These are phyloP conservation scores for Cryptococcus sp. DNA, from an alignment of 1,284 basidiomycete species.

Conservation along the genomic window DNA sequence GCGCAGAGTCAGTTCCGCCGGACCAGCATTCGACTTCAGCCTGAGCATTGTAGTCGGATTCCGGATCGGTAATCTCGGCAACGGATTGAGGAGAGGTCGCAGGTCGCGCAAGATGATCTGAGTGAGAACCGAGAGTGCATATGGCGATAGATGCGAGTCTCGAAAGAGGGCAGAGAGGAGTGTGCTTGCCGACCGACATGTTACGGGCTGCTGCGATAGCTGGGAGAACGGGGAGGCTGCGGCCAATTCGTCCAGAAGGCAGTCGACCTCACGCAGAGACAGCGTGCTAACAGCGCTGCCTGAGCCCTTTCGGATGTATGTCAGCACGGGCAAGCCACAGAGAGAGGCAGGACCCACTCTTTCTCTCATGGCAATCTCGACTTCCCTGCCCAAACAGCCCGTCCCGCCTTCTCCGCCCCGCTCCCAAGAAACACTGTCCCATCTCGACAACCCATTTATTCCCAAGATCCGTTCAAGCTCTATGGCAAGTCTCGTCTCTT, in stretches of 20 bases:
- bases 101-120: conserved; percentile 85
- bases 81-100: conserved; percentile 70
- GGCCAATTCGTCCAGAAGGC: conserved; percentile 71
- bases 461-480: conserved; percentile 61
- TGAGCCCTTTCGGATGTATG: background rate
- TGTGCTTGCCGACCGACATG: conserved; percentile 1
- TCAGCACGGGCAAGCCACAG: background rate
- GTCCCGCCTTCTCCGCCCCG: conserved; percentile 49
- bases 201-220: conserved; percentile 29
- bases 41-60: conserved; percentile 39
- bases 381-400: conserved; percentile 71
- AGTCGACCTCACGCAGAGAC: conserved; percentile 59
- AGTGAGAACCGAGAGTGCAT: conserved; percentile 66
- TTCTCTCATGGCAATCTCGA: conserved; percentile 57
- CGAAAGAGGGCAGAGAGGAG: conserved; percentile 31
- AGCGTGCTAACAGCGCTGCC: conserved; percentile 23
- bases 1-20: conserved; percentile 61
- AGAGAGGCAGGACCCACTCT: conserved; percentile 24
- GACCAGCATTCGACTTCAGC: conserved; percentile 40
- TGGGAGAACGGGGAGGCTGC: conserved; percentile 66
- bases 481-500: conserved; percentile 66
- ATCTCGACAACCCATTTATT: conserved; percentile 56
- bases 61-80: conserved; percentile 50
- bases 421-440: conserved; percentile 55
- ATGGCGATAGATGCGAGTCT: conserved; percentile 56